phyloP scores from a whole-genome alignment of 1,284 basidiomycete species.

The Leccinum angustisporum region DNA sequence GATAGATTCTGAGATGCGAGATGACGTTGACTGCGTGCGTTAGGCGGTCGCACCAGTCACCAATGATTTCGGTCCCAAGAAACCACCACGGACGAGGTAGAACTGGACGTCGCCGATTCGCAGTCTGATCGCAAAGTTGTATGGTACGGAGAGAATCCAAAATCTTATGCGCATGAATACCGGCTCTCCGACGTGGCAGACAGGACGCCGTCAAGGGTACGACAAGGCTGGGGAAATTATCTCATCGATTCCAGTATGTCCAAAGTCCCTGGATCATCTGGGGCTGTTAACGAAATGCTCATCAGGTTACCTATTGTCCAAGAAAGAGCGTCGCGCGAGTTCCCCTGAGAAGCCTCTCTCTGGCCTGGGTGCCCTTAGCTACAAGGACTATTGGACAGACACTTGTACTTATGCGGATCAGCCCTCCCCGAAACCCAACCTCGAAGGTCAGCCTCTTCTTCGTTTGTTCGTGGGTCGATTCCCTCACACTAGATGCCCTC shows the following conservation, averaged over 20 bases:
- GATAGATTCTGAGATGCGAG: slow-evolving; percentile 3
- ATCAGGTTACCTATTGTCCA: slow-evolving; percentile 91
- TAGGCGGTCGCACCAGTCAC: slow-evolving; percentile 70
- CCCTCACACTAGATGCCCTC: slow-evolving; percentile 19
- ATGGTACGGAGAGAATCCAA: slow-evolving; percentile 53
- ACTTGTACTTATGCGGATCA: slow-evolving; percentile 77
- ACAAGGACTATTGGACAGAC: slow-evolving; percentile 97
- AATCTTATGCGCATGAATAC: not conserved
- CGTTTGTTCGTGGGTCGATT: slow-evolving; percentile 14
- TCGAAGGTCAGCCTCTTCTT: slow-evolving; percentile 66
- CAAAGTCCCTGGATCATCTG: slow-evolving; percentile 19
- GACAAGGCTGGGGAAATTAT: slow-evolving; percentile 88
- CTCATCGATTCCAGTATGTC: slow-evolving; percentile 94
- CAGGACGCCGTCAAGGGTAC: slow-evolving; percentile 1
- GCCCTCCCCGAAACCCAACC: slow-evolving; percentile 56
- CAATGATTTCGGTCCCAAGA: slow-evolving; percentile 78
- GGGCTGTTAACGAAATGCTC: slow-evolving; percentile 8
- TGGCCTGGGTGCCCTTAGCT: slow-evolving; percentile 85
- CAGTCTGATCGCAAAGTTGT: slow-evolving; percentile 80
- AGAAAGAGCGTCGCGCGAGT: slow-evolving; percentile 86
- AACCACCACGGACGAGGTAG: slow-evolving; percentile 81
- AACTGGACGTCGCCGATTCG: slow-evolving; percentile 89
- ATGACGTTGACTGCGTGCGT: slow-evolving; percentile 7
- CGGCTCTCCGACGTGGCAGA: not conserved
- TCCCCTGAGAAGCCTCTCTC: slow-evolving; percentile 95